Evolutionary conservation across 257 asterid genomes (phyloP), one percentile per base, ranked within the genome.

Genomic region (Penstemon davidsonii): DNA sequence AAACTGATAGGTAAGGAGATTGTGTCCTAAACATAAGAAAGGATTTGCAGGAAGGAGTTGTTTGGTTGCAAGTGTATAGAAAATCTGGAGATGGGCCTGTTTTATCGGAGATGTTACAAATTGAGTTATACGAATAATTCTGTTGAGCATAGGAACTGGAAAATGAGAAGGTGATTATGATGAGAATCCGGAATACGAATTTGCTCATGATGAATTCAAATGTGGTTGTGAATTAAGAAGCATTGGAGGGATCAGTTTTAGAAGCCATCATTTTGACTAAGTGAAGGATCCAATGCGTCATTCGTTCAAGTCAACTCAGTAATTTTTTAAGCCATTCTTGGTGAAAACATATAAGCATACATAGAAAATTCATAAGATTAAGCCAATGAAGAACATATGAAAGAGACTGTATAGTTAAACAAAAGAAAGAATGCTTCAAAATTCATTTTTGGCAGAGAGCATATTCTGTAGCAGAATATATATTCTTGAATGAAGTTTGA

Each of bases 1-100:
- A 44, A 63, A 75, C 74, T 5, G 92, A 69, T 70, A 77, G 18
- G 58, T 79, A 82, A 19, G 75, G 68, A 1, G 76, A 61, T 45
- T 63, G 56, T 3, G 96, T 49, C 73, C 85, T 70, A 73, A 85
- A 82, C 60, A 80, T 73, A 50, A 89, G 49, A 75, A 79, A 85
- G 13, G 95, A 71, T 33, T 15, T 51, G 77, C 96, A 89, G 39
- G 75, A 62, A 41, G 66, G 81, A 19, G 7, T 74, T 56, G 56
- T 70, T 7, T 62, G 73, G 56, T 82, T 78, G 84, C 90, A 85
- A 72, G 86, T 45, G 75, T 87, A 87, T 4, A 87, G 84, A 64
- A 78, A 76, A 9, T 85, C 67, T 4, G 86, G 61, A 46, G 82
- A 62, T n/a, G 79, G 76, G 2, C 78, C 83, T 39, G 83, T 66